Evolutionary conservation across 2,329 filamentous ascomycete species (phyloP), one percentile per base, ranked within the genome.

Genomic region (Cryphonectria nitschkei): DNA sequence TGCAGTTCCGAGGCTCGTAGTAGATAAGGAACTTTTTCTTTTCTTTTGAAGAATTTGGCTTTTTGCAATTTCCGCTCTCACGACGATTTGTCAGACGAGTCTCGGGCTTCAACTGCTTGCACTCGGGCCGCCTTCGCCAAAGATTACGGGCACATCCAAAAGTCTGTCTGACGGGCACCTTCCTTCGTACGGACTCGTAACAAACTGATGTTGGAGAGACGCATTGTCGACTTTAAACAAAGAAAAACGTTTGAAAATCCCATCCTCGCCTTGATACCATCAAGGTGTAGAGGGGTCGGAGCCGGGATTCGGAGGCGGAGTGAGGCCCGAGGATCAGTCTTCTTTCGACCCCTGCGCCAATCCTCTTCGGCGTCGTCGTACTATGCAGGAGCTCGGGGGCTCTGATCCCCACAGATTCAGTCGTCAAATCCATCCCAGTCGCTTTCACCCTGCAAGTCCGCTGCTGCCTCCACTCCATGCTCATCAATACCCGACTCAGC

Each of bases 391-490:
- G 22, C 22, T 29, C n/a, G 9, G 50, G 8, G 66, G 22, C 37
- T 37, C 7, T 50, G 43, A 32, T 7, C 56, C 56, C 29, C 26
- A 8, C 34, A 60, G 19, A 58, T 52, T 67, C 58, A 73, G 67
- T 73, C 72, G 26, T 72, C 68, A 46, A 73, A 73, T 11, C 72
- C 72, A 68, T 62, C 29, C 70, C 72, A 73, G 37, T 70, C 72
- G 43, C 68, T 67, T 19, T 65, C 69, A 56, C 66, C 69, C 11
- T 32, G 22, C 19, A 62, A 67, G 19, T 63, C 70, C 34, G 68
- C 56, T n/a, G 68, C 56, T n/a, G 67, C 52, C 13, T 60, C 75
- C 60, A 56, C 54, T 58, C 32, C 56, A 34, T 37, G 32, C 34
- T 56, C 66, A 29, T 67, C 67, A 67, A 63, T 34, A 43, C 67